Evolutionary conservation across 2,329 filamentous ascomycete genomes (phyloP).

Genomic region (Tolypocladium tropicale): DNA sequence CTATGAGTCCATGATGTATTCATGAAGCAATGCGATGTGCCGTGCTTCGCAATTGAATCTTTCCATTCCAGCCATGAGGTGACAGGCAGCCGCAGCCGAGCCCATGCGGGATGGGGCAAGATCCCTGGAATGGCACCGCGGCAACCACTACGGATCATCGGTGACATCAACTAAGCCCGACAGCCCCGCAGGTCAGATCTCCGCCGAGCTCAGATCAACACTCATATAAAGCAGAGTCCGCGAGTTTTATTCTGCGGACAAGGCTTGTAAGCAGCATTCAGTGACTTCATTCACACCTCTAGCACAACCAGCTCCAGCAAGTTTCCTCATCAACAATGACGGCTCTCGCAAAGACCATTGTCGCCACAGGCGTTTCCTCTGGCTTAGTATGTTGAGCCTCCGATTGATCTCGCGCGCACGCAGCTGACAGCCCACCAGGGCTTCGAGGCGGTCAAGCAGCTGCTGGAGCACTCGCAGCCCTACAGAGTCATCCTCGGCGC

Average conservation of each 20-base stretch:
- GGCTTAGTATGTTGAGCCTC: neutral
- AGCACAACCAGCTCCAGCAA: neutral
- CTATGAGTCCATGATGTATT: neutral
- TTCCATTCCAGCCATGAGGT: neutral
- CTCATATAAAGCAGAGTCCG: neutral
- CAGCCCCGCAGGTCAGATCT: neutral
- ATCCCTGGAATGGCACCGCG: neutral
- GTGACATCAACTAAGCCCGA: neutral
- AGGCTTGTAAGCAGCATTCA: neutral
- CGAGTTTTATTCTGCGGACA: neutral
- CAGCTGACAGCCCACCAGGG: slow-evolving; percentile 24
- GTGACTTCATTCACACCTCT: neutral
- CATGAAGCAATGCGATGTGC: neutral
- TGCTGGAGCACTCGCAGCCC: slow-evolving; percentile 32
- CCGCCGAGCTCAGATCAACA: neutral
- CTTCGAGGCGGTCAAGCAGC: slow-evolving; percentile 41
- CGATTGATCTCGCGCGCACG: neutral
- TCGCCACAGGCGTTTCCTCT: slow-evolving; percentile 2
- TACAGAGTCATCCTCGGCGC: slow-evolving; percentile 40
- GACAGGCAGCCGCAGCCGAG: neutral
- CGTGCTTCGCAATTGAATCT: neutral
- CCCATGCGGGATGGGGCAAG: neutral
- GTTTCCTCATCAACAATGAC: neutral
- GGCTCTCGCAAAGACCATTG: slow-evolving; percentile 1
- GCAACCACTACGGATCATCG: neutral